A percentile compares a stretch with the other conserved stretches of the same genome.
These are phyloP conservation scores for Globisporangium okanoganense DNA, from an alignment of 352 stramenopile genomes.

Conservation along the genomic window DNA sequence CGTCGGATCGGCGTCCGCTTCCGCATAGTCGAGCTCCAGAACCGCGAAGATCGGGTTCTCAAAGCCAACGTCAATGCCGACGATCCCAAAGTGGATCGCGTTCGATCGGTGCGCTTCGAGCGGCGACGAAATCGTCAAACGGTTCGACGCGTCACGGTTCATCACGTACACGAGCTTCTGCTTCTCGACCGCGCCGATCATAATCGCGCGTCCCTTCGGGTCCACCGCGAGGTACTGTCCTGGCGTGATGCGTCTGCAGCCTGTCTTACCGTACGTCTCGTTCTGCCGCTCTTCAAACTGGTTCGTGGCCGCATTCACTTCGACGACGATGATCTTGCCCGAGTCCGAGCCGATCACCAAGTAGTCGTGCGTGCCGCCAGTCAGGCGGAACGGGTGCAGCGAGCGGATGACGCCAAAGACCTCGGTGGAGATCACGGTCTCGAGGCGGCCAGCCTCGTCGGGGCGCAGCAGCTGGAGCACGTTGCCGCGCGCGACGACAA, in stretches of 20 bases:
- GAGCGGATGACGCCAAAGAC: conserved; percentile 92
- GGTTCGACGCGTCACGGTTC: conserved; percentile 93
- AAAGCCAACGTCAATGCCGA: conserved; percentile 97
- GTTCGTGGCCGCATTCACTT: conserved; percentile 84
- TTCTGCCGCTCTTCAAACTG: conserved; percentile 87
- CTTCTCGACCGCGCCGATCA: conserved; percentile 97
- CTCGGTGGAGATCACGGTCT: conserved; percentile 79
- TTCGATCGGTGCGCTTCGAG: conserved; percentile 97
- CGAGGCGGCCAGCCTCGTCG: conserved; percentile 62
- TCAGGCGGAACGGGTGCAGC: conserved; percentile 88
- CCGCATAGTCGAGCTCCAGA: conserved; percentile 95
- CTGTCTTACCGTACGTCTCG: conserved; percentile 96
- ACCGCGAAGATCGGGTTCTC: conserved; percentile 99
- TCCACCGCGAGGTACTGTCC: conserved; percentile 98
- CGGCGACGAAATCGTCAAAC: conserved; percentile 96
- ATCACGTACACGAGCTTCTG: conserved; percentile 99
- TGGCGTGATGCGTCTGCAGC: conserved; percentile 95
- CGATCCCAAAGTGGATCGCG: conserved; percentile 93
- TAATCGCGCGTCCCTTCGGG: conserved; percentile 95
- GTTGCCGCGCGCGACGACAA: conserved; percentile 92
- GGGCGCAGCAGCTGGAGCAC: conserved; percentile 93
- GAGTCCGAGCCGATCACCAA: conserved; percentile 95
- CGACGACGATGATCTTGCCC: conserved; percentile 94
- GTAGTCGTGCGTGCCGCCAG: conserved; percentile 91
- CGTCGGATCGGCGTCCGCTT: conserved; percentile 81